Conservation (phyloP, 208 protist species). For the Borovskyia barvae region DNA sequence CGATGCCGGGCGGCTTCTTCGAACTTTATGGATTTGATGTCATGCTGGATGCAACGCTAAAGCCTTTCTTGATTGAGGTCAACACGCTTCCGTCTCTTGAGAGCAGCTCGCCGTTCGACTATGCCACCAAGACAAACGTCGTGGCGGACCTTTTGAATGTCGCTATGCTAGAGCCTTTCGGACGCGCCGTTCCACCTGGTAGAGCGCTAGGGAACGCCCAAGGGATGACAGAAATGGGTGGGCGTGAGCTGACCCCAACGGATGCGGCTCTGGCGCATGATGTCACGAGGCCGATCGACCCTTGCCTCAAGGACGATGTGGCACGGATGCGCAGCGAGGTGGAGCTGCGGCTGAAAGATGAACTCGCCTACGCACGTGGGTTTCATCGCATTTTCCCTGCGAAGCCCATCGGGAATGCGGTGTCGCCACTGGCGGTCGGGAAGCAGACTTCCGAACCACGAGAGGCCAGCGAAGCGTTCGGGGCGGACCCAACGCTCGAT, state of each 20-base stretch:
- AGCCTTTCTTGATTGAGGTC: conserved; percentile 86
- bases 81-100: conserved; percentile 92
- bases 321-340: conserved; percentile 26
- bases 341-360: conserved; percentile 52
- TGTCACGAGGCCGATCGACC: too few species aligned
- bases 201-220: conserved; percentile 12
- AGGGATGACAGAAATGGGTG: conserved; percentile 2
- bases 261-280: conserved; percentile 5
- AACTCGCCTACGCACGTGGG: conserved; percentile 59
- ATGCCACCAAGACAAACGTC: conserved; percentile 86
- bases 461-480: too few species aligned
- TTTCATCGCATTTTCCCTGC: conserved; percentile 84
- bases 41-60: conserved; percentile 78
- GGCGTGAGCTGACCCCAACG: not conserved
- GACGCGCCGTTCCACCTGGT: conserved; percentile 19
- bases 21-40: conserved; percentile 93
- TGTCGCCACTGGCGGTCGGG: too few species aligned
- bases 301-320: not conserved
- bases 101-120: conserved; percentile 86
- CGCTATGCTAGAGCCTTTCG: conserved; percentile 78
- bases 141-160: conserved; percentile 87
- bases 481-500: conserved; percentile 9
- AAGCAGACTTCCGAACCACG: too few species aligned
- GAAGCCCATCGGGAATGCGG: too few species aligned
- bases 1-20: conserved; percentile 62